Evolutionary conservation across 2,329 filamentous ascomycete species (phyloP).

Genomic region (Phaeosphaeriaceae sp.): DNA sequence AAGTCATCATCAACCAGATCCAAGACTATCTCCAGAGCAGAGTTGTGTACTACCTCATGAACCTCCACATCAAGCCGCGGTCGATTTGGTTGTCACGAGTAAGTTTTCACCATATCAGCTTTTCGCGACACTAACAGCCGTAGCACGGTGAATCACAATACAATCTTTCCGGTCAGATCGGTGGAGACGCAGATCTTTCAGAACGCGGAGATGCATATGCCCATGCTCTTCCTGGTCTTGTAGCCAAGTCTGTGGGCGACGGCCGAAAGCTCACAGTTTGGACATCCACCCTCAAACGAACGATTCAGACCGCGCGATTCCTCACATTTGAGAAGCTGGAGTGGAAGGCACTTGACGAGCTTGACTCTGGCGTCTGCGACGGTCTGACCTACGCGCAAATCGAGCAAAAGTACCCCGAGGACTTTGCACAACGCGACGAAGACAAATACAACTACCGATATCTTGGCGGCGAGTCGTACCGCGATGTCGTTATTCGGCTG

Average conservation of each 20-base stretch:
- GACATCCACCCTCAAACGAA: slow-evolving; percentile 80
- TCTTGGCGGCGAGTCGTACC: slow-evolving; percentile 92
- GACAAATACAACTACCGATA: slow-evolving; percentile 99
- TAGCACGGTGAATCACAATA: slow-evolving; percentile 94
- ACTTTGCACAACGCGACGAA: slow-evolving; percentile 93
- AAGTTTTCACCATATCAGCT: slow-evolving; percentile 48
- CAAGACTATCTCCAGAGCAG: slow-evolving; percentile 96
- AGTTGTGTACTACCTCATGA: slow-evolving; percentile 98
- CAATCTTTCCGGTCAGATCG: slow-evolving; percentile 89
- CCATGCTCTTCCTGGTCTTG: slow-evolving; percentile 80
- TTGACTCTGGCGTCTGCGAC: slow-evolving; percentile 95
- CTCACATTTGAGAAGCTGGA: slow-evolving; percentile 94
- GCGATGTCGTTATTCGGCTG: slow-evolving; percentile 94
- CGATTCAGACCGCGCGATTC: slow-evolving; percentile 88
- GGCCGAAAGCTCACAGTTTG: slow-evolving; percentile 72
- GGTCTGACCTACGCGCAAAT: slow-evolving; percentile 97
- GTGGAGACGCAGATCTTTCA: slow-evolving; percentile 88
- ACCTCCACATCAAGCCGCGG: slow-evolving; percentile 93
- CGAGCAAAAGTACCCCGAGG: slow-evolving; percentile 86
- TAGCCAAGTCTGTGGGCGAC: slow-evolving; percentile 85
- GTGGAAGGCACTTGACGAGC: slow-evolving; percentile 98
- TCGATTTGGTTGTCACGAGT: slow-evolving; percentile 96
- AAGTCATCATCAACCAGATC: slow-evolving; percentile 98
- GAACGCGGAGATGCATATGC: slow-evolving; percentile 88
- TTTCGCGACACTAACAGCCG: slow-evolving; percentile 18